Evolutionary conservation across 768 basidiomycete genomes (phyloP).

Genomic region (Serendipita sp.): DNA sequence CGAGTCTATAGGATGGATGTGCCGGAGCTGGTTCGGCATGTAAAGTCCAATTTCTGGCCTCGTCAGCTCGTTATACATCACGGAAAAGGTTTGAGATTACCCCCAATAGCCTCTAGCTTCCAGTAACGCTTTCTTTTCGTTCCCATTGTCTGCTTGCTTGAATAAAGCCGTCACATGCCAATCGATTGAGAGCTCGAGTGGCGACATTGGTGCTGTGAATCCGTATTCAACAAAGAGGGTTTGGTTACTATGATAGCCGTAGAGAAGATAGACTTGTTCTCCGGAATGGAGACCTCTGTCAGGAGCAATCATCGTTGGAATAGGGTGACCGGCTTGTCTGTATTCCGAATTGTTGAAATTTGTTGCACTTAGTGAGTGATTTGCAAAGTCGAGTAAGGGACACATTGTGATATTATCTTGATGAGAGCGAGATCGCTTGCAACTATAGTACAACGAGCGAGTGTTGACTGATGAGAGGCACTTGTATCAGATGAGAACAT

Average conservation of each 20-base stretch:
- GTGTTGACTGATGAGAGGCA: constrained; percentile 57
- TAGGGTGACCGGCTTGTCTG: constrained; percentile 24
- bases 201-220: constrained; percentile 30
- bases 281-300: constrained; percentile 27
- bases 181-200: constrained; percentile 51
- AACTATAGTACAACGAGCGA: constrained; percentile 64
- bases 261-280: constrained; percentile 61
- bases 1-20: constrained; percentile 67
- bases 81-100: constrained; percentile 27
- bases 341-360: constrained; percentile 26
- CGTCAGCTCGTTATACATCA: neutral
- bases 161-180: constrained; percentile 38
- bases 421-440: constrained; percentile 32
- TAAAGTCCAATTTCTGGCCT: constrained; percentile 61
- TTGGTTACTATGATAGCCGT: constrained; percentile 65
- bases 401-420: constrained; percentile 74
- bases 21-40: constrained; percentile 43
- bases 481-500: constrained; percentile 2
- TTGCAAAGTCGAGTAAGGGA: constrained; percentile 84
- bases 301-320: constrained; percentile 26
- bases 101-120: constrained; percentile 66
- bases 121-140: constrained; percentile 38
- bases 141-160: constrained; percentile 26
- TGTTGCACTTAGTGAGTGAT: constrained; percentile 36
- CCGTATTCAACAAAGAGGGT: constrained; percentile 83